Percentiles rank a stretch among this genome's conserved stretches.
Conservation (phyloP, 2,329 filamentous ascomycete species). For the Xylariales sp. region DNA sequence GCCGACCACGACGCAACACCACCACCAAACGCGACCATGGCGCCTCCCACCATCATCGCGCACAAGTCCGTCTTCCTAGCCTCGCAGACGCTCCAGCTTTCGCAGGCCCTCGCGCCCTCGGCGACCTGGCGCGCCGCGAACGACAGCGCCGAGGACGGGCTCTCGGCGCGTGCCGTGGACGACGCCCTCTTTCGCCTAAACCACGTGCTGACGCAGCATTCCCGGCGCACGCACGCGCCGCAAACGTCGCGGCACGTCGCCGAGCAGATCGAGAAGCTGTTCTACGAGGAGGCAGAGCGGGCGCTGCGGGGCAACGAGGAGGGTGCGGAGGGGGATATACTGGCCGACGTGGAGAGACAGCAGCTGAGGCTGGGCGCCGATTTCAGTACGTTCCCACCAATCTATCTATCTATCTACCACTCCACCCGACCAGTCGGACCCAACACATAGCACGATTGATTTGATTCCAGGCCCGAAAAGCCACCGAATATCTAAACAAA, state of each 20-base stretch:
- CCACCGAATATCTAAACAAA: no score
- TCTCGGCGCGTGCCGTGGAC: slow-evolving; percentile 64
- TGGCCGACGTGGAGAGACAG: slow-evolving; percentile 47
- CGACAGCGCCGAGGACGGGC: slow-evolving; percentile 53
- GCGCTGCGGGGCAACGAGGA: slow-evolving; percentile 48
- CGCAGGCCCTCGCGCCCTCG: slow-evolving; percentile 68
- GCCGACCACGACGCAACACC: no score
- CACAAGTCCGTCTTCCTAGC: slow-evolving; percentile 74
- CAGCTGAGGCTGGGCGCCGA: slow-evolving; percentile 41
- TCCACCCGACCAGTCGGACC: no score
- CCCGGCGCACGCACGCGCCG: slow-evolving; percentile 72
- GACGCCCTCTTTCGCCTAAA: slow-evolving; percentile 70
- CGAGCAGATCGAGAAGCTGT: slow-evolving; percentile 76
- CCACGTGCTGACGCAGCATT: slow-evolving; percentile 72
- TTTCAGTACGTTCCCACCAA: slow-evolving; percentile 38
- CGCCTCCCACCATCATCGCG: slow-evolving; percentile 67
- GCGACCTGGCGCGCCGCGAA: slow-evolving; percentile 64
- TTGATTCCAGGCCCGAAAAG: no score
- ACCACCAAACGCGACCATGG: slow-evolving; percentile 42
- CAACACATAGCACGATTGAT: no score
- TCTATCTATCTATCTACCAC: no score
- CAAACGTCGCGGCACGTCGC: slow-evolving; percentile 78
- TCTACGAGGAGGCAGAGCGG: slow-evolving; percentile 62
- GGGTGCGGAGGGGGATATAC: slow-evolving; percentile 46
- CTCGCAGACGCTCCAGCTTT: slow-evolving; percentile 71